Conservation (phyloP, 768 basidiomycete species). For the Tephrocybe sp. region DNA sequence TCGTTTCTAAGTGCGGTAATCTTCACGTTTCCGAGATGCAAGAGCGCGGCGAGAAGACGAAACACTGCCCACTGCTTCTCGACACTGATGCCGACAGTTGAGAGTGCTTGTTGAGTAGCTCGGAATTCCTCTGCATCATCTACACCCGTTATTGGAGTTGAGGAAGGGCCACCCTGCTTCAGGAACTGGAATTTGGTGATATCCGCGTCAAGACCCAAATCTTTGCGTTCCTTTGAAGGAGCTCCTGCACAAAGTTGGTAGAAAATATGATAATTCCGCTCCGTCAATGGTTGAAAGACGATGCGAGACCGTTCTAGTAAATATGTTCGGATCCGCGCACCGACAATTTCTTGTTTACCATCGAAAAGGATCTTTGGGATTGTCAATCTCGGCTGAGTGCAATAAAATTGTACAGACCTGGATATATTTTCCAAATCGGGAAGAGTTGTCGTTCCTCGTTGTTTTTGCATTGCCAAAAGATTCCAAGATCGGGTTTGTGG, state of each 20-base stretch:
- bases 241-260: conserved; percentile 98
- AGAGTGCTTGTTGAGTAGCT: conserved; percentile 89
- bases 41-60: conserved; percentile 84
- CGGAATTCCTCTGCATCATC: conserved; percentile 97
- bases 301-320: conserved; percentile 96
- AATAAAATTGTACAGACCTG: conserved; percentile 58
- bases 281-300: conserved; percentile 94
- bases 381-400: conserved; percentile 5
- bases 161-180: conserved; percentile 87
- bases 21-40: conserved; percentile 98
- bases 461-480: conserved; percentile 99
- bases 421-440: conserved; percentile 99
- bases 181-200: conserved; percentile 88
- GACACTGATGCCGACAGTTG: conserved; percentile 95
- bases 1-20: conserved; percentile 81
- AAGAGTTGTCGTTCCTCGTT: conserved; percentile 98
- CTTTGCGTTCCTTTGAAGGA: conserved; percentile 92
- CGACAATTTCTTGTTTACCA: conserved; percentile 93
- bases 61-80: conserved; percentile 99
- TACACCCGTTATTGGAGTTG: conserved; percentile 86
- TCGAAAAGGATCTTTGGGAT: conserved; percentile 87
- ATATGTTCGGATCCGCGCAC: conserved; percentile 98
- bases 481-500: conserved; percentile 99
- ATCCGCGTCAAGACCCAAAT: conserved; percentile 86
- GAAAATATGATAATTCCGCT: conserved; percentile 99